Evolutionary conservation across 2,329 filamentous ascomycete genomes (phyloP).

Genomic region (Fusarium sp.): DNA sequence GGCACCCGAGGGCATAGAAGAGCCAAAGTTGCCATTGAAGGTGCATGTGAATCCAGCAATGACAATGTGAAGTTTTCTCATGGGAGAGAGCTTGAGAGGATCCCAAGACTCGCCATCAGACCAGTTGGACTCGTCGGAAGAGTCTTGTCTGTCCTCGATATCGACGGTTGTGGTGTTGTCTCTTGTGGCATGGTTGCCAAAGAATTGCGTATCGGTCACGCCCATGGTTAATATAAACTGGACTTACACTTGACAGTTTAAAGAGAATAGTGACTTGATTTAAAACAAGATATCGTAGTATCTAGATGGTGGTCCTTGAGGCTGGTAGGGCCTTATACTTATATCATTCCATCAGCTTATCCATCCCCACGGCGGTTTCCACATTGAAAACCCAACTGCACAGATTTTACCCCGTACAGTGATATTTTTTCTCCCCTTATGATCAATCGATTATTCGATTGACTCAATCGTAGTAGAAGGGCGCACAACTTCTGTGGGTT

Average conservation of each 20-base stretch:
- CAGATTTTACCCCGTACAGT: neutral
- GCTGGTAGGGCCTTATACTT: conserved; percentile 10
- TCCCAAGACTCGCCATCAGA: conserved; percentile 44
- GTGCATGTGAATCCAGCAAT: conserved; percentile 56
- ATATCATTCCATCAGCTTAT: conserved; percentile 8
- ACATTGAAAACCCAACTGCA: conserved; percentile 18
- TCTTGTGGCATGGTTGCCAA: conserved; percentile 18
- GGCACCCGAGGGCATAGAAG: conserved; percentile 56
- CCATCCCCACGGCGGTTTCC: conserved; percentile 27
- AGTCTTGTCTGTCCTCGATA: conserved; percentile 29
- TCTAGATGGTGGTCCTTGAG: neutral
- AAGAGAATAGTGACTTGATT: neutral
- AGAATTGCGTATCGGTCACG: conserved; percentile 17
- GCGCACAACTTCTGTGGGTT: neutral
- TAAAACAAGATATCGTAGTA: neutral
- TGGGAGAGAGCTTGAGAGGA: conserved; percentile 52
- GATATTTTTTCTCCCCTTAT: conserved; percentile 2
- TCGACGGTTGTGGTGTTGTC: conserved; percentile 15
- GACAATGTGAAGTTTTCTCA: conserved; percentile 54
- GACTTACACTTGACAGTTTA: neutral
- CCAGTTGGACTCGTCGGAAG: conserved; percentile 39
- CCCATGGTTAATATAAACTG: conserved; percentile 24
- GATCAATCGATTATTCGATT: neutral
- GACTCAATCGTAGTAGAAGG: conserved; percentile 1
- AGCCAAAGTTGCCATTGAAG: conserved; percentile 56